Conservation (phyloP, 441 rosid genomes). For the Pelargonium citronellum region DNA sequence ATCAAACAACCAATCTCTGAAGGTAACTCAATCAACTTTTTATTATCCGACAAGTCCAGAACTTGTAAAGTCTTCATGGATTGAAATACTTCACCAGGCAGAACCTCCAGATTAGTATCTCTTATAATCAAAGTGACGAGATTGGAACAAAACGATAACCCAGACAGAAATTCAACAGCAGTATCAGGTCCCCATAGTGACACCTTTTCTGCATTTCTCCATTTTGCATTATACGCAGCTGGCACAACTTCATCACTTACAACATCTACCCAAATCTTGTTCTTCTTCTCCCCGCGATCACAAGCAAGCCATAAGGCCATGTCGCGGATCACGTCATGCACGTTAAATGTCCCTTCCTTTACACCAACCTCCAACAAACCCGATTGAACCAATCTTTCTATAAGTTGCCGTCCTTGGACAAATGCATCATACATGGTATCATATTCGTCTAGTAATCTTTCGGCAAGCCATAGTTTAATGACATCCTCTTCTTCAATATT, state of each 20-base stretch:
- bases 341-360: background rate
- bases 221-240: background rate
- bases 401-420: background rate
- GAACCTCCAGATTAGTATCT: background rate
- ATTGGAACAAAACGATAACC: background rate
- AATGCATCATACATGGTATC: background rate
- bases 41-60: background rate
- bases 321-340: slow-evolving; percentile 4
- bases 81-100: background rate
- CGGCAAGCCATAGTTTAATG: background rate
- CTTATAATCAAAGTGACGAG: background rate
- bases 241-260: background rate
- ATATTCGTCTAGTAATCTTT: background rate
- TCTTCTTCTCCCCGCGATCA: background rate
- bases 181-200: background rate
- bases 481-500: background rate
- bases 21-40: background rate
- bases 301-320: slow-evolving; percentile 7
- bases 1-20: background rate
- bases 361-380: background rate
- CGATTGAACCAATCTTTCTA: background rate
- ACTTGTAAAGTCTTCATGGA: background rate
- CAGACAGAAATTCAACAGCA: background rate
- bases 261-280: background rate
- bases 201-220: background rate